A percentile compares a stretch with the other conserved stretches of the same genome.
These are phyloP conservation scores for Thelonectria rubi DNA, from an alignment of 2,329 filamentous ascomycete genomes.

Conservation along the genomic window DNA sequence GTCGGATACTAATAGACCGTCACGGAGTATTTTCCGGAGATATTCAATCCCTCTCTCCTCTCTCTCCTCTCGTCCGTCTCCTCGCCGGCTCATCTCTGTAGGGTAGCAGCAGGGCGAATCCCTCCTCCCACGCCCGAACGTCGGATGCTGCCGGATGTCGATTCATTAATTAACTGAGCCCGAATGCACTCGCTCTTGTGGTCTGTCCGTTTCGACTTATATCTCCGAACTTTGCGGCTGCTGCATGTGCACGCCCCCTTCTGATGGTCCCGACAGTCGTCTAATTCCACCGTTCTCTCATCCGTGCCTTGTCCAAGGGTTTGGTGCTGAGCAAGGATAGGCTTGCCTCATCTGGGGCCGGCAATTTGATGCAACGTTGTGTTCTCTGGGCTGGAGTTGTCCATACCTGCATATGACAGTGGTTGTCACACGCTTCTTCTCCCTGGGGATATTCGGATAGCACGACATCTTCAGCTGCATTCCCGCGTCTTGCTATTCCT, in stretches of 20 bases:
- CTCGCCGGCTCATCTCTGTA: too few relatives aligned
- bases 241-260: conserved; percentile 9
- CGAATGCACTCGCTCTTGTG: too few relatives aligned
- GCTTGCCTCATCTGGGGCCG: conserved; percentile 16
- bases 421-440: too few relatives aligned
- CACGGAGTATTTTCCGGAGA: conserved; percentile 45
- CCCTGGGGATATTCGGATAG: too few relatives aligned
- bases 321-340: conserved; percentile 15
- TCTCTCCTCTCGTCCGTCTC: too few relatives aligned
- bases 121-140: conserved; percentile 12
- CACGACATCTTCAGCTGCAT: too few relatives aligned
- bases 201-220: too few relatives aligned
- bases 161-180: not conserved
- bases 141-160: conserved; percentile 18
- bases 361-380: conserved; percentile 10
- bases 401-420: not conserved
- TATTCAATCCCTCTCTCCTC: conserved; percentile 31
- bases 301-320: conserved; percentile 15
- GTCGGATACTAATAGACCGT: conserved; percentile 28
- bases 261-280: not conserved
- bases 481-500: not conserved
- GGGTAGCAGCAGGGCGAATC: not conserved
- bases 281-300: not conserved
- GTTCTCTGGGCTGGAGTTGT: not conserved
- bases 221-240: not conserved